A percentile compares a stretch with the other conserved stretches of the same genome.
Conservation (phyloP, 805 yeast genomes). For the Teunomyces kruisii region DNA sequence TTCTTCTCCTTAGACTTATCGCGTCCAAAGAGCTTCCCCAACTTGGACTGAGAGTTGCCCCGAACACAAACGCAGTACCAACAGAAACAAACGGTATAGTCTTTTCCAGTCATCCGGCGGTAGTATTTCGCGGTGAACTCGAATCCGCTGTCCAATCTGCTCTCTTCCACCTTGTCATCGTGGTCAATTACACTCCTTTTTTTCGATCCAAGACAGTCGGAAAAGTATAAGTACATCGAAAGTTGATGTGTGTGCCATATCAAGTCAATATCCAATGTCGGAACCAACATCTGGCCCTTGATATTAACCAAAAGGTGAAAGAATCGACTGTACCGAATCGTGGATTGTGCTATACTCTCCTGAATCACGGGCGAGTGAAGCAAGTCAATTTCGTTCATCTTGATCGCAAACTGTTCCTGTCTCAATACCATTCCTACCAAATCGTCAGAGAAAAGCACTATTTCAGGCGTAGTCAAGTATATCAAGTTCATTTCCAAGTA, state of each 20-base stretch:
- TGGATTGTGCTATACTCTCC: slow-evolving; percentile 14
- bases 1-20: neutral
- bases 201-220: slow-evolving; percentile 8
- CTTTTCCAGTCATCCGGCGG: slow-evolving; percentile 11
- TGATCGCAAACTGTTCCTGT: slow-evolving; percentile 21
- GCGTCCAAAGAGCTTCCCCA: slow-evolving; percentile 6
- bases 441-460: slow-evolving; percentile 16
- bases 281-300: slow-evolving; percentile 14
- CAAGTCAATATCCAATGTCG: slow-evolving; percentile 28
- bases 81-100: slow-evolving; percentile 22
- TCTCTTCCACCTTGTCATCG: slow-evolving; percentile 24
- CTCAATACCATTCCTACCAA: slow-evolving; percentile 24
- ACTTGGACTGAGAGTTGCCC: slow-evolving; percentile 4
- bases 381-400: slow-evolving; percentile 21
- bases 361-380: slow-evolving; percentile 12
- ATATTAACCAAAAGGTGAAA: slow-evolving; percentile 6
- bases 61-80: slow-evolving; percentile 11
- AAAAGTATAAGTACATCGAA: slow-evolving; percentile 13
- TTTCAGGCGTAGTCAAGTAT: slow-evolving; percentile 6
- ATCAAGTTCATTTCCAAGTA: slow-evolving; percentile 16
- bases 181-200: slow-evolving; percentile 18
- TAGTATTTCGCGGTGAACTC: slow-evolving; percentile 17
- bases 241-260: slow-evolving; percentile 30
- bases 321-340: slow-evolving; percentile 19
- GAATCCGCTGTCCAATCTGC: slow-evolving; percentile 15